A percentile compares a stretch with the other conserved stretches of the same genome.
phyloP scores from a whole-genome alignment of 2,329 filamentous ascomycete genomes.

The Claviceps pusilla region DNA sequence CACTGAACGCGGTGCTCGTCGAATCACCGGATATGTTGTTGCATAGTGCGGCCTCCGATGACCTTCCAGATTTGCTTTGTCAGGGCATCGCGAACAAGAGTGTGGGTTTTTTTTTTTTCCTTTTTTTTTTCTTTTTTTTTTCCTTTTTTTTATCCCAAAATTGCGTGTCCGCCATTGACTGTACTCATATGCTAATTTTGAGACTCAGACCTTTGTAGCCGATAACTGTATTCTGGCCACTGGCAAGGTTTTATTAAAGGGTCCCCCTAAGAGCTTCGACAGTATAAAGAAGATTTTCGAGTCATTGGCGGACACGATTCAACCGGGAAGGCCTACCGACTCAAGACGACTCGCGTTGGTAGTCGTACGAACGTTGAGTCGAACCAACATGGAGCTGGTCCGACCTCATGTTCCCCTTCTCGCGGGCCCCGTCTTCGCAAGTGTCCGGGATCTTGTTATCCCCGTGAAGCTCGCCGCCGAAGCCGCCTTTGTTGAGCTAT shows the following conservation, averaged over 20 bases:
- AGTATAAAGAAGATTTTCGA: constrained; percentile 67
- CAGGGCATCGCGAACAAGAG: constrained; percentile 65
- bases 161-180: not conserved
- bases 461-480: constrained; percentile 92
- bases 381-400: constrained; percentile 64
- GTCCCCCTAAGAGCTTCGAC: constrained; percentile 57
- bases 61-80: constrained; percentile 61
- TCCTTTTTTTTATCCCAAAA: not conserved
- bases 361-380: constrained; percentile 69
- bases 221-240: constrained; percentile 82
- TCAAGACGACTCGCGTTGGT: constrained; percentile 77
- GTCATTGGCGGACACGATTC: constrained; percentile 57
- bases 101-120: constrained; percentile 31
- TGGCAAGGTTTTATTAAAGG: constrained; percentile 72
- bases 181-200: constrained; percentile 1
- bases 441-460: constrained; percentile 81
- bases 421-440: constrained; percentile 72
- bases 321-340: constrained; percentile 65
- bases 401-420: constrained; percentile 68
- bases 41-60: constrained; percentile 50
- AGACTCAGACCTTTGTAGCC: constrained; percentile 55
- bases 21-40: constrained; percentile 62
- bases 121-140: not conserved
- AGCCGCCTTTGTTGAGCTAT: constrained; percentile 81
- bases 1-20: constrained; percentile 74